These are phyloP conservation scores for Terfezia boudieri DNA, from an alignment of 495 filamentous ascomycete species.

Conservation along the genomic window DNA sequence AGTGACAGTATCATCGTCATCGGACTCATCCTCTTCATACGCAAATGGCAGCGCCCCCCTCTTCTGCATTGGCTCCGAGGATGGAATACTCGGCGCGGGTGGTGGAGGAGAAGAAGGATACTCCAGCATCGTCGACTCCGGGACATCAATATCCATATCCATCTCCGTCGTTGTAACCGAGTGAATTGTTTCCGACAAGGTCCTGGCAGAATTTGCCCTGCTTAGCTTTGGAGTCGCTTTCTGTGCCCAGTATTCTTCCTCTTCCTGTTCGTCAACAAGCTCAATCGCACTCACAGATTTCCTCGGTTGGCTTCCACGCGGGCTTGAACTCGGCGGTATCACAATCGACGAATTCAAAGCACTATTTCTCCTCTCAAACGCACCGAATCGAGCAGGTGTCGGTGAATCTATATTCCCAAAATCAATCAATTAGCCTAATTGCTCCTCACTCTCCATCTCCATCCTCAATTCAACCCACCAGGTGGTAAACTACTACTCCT, in stretches of 20 bases:
- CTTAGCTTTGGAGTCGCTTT: neutral
- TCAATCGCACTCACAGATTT: neutral
- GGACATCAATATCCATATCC: neutral
- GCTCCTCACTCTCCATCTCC: neutral
- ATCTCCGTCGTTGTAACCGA: neutral
- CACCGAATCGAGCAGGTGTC: too few relatives aligned
- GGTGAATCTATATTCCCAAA: too few relatives aligned
- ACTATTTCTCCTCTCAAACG: too few relatives aligned
- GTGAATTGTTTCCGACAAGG: neutral
- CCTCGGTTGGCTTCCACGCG: too few relatives aligned
- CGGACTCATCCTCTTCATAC: neutral
- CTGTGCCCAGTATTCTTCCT: neutral
- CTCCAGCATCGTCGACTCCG: neutral
- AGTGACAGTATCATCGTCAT: neutral
- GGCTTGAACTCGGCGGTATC: too few relatives aligned
- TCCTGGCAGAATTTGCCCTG: neutral
- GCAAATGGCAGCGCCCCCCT: neutral
- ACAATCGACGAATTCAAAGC: too few relatives aligned
- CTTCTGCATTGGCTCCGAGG: neutral
- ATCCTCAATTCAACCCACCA: neutral
- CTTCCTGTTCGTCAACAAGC: neutral
- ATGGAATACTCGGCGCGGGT: neutral
- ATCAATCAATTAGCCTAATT: too few relatives aligned
- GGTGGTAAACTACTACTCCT: neutral
- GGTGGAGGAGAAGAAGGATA: neutral